Base-by-base conservation (phyloP, 176 grass and related monocot species). In the Elymus sibiricus region DNA sequence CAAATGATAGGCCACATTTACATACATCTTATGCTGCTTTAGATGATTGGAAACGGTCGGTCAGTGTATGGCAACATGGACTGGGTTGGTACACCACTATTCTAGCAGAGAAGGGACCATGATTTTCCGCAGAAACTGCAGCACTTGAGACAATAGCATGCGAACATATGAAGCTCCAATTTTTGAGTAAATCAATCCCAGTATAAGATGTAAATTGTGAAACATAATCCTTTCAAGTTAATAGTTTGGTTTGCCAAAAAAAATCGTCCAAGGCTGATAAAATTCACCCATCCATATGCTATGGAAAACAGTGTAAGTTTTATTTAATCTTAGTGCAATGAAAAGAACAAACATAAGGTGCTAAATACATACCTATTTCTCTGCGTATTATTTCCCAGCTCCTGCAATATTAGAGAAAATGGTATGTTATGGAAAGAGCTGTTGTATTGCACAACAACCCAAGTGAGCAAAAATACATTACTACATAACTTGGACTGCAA, bases 351-450 rank as follows among this genome's bases (percentile, higher is more conserved):
- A 91, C 43, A 79, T 70, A 88, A 89, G 87, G 59, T 74, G 43
- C 17, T 80, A 27, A 85, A 75, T 77, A 92, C 81, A 65, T 26
- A 94, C 92, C 96, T 92, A 87, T 91, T 96, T 92, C 88, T 98
- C 87, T 94, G 88, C 0, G 84, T 84, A 80, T 89, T 94, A 86
- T 92, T 92, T 89, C 92, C 97, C 89, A 95, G 70, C 82, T 96
- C 97, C 97, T 98, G 97, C 82, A 83, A 91, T 86, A 86, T 85
- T 85, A 91, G 80, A 82, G 81, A 31, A 76, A 51, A 51, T 31
- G 9, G 17, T 76, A 76, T 29, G 72, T 76, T 51, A 76, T 9
- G 26, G 9, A 75, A 75, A 75, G 24, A 17, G 40, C 13, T 47
- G 24, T 74, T 12, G 13, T 74, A 25, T 47, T 47, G 42, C 71